Evolutionary conservation across 768 basidiomycete species (phyloP).

Genomic region (Hemileccinum impolitum): DNA sequence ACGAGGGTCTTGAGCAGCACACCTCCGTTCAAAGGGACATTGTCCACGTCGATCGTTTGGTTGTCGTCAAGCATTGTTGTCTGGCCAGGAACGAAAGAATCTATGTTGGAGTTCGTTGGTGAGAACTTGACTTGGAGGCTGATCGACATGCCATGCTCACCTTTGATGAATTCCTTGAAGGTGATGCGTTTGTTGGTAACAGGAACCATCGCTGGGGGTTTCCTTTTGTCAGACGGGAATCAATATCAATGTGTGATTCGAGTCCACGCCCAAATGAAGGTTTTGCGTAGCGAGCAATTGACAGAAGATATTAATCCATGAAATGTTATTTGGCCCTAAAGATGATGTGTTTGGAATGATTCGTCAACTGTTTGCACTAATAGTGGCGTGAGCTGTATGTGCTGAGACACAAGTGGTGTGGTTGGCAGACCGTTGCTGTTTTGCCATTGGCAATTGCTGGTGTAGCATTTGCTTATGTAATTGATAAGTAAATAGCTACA

Average conservation of each 20-base stretch:
- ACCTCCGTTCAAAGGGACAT: conserved; percentile 41
- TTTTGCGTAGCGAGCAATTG: too few species aligned
- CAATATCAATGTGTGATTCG: neutral
- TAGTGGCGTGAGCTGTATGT: too few species aligned
- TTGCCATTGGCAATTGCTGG: too few species aligned
- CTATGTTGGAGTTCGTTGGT: neutral
- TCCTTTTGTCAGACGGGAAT: neutral
- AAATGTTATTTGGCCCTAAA: too few species aligned
- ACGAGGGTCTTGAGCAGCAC: conserved; percentile 49
- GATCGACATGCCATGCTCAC: neutral
- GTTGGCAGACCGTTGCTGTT: too few species aligned
- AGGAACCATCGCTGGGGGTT: neutral
- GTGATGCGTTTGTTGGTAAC: conserved; percentile 2
- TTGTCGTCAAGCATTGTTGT: conserved; percentile 44
- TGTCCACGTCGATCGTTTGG: conserved; percentile 49
- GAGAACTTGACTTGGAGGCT: neutral
- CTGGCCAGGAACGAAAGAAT: conserved; percentile 32
- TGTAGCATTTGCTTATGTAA: too few species aligned
- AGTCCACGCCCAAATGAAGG: too few species aligned
- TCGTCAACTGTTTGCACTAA: too few species aligned
- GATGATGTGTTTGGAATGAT: too few species aligned
- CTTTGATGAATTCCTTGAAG: neutral
- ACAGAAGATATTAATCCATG: too few species aligned
- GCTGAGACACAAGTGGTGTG: too few species aligned
- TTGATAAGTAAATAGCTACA: too few species aligned